These are phyloP conservation scores for Rhizoclosmatium sp. DNA, from an alignment of 192 early-diverging fungal species.

Conservation along the genomic window DNA sequence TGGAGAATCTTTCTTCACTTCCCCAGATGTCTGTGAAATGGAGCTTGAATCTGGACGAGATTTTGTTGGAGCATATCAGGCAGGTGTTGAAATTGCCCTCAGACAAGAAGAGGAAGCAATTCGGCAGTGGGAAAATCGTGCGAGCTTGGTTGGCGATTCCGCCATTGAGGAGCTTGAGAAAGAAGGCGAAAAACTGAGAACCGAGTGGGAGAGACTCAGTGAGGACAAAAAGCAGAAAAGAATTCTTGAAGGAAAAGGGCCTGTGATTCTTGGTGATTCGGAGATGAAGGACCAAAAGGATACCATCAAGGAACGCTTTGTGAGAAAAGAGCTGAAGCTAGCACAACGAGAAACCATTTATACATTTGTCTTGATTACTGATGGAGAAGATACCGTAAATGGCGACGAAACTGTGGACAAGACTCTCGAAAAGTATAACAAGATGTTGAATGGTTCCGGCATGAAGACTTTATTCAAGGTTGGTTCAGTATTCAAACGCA, in stretches of 20 bases:
- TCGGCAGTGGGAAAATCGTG: not conserved
- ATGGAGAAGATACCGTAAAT: constrained; percentile 4
- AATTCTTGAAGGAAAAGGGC: not conserved
- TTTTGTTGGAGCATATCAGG: not conserved
- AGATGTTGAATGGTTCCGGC: not conserved
- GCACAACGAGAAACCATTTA: not conserved
- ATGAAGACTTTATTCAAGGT: not conserved
- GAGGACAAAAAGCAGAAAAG: not conserved
- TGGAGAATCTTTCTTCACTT: not conserved
- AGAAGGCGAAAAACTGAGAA: not conserved
- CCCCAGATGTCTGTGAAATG: not conserved
- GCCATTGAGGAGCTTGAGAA: not conserved
- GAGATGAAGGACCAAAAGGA: not conserved
- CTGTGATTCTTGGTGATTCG: not conserved
- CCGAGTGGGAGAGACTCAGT: not conserved
- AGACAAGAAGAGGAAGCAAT: not conserved
- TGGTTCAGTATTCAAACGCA: not conserved
- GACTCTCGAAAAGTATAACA: not conserved
- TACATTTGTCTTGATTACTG: constrained; percentile 7
- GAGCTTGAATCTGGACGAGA: constrained; percentile 2
- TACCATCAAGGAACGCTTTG: not conserved
- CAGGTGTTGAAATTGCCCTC: not conserved
- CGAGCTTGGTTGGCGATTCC: not conserved
- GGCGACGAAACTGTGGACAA: not conserved
- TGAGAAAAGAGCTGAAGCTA: not conserved